Evolutionary conservation across 495 filamentous ascomycete species (phyloP).

Genomic region (Sordaria brevicollis): DNA sequence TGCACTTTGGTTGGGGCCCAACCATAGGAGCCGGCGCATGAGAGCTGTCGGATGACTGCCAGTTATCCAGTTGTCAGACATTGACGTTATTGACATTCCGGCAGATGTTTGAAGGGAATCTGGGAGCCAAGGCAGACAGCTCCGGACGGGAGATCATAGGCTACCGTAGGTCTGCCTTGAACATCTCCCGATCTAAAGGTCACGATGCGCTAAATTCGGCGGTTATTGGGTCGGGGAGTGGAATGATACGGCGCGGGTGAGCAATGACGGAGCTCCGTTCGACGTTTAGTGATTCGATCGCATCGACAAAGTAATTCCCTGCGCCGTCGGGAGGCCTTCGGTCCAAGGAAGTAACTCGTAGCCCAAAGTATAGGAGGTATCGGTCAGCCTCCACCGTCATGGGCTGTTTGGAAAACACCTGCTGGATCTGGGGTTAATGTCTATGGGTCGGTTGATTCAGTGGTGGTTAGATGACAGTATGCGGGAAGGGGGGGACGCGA

Average conservation of each 20-base stretch:
- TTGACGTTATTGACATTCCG: not conserved
- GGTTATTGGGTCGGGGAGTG: not conserved
- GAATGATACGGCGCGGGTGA: not conserved
- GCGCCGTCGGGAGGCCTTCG: not conserved
- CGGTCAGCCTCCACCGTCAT: not conserved
- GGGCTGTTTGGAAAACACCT: not conserved
- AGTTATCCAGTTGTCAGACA: not conserved
- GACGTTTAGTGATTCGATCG: not conserved
- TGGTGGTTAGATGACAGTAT: slow-evolving; percentile 4
- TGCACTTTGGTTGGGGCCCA: not conserved
- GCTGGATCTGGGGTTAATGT: not conserved
- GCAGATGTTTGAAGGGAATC: not conserved
- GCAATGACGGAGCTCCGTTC: not conserved
- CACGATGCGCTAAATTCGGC: not conserved
- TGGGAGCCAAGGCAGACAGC: not conserved
- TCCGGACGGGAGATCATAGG: not conserved
- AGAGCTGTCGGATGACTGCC: not conserved
- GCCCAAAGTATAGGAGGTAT: not conserved
- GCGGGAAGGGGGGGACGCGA: too few species aligned
- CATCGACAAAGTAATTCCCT: not conserved
- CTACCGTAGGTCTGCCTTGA: not conserved
- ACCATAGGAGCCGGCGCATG: not conserved
- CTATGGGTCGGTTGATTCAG: not conserved
- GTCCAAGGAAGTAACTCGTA: not conserved
- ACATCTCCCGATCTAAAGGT: not conserved